These are phyloP conservation scores for Aphanomyces cochlioides DNA, from an alignment of 352 stramenopile genomes.

Conservation along the genomic window DNA sequence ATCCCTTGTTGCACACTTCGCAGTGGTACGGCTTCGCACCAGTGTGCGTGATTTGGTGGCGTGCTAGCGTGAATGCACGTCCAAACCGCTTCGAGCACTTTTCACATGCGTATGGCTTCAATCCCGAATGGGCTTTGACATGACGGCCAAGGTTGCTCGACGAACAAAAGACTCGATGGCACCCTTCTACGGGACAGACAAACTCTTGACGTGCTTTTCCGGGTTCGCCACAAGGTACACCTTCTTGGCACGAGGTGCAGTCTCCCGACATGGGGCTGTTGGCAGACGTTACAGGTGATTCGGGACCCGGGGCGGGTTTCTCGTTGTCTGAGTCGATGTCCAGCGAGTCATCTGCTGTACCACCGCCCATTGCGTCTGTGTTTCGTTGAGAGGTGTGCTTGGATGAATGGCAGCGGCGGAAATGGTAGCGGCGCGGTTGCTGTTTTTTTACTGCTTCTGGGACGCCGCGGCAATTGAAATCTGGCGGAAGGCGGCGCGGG, in stretches of 20 bases:
- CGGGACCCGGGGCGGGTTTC: constrained; percentile 22
- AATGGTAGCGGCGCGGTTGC: constrained; percentile 16
- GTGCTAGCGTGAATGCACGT: constrained; percentile 29
- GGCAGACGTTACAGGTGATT: constrained; percentile 25
- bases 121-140: constrained; percentile 28
- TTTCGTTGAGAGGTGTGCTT: background rate
- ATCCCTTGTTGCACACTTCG: constrained; percentile 32
- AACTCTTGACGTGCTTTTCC: constrained; percentile 18
- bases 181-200: constrained; percentile 27
- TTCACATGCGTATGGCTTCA: constrained; percentile 27
- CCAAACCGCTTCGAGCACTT: constrained; percentile 32
- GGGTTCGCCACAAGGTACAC: background rate
- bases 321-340: constrained; percentile 27
- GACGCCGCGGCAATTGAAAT: constrained; percentile 20
- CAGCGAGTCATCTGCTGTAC: constrained; percentile 23
- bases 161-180: constrained; percentile 26
- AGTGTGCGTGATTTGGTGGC: constrained; percentile 32
- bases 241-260: constrained; percentile 20
- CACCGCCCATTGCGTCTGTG: constrained; percentile 24
- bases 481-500: background rate
- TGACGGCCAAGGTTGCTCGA: constrained; percentile 29
- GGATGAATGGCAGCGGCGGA: constrained; percentile 11
- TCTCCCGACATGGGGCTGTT: background rate
- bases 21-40: constrained; percentile 30
- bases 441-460: background rate